phyloP scores from a whole-genome alignment of 306 rosid species.

The Casuarina equisetifolia region DNA sequence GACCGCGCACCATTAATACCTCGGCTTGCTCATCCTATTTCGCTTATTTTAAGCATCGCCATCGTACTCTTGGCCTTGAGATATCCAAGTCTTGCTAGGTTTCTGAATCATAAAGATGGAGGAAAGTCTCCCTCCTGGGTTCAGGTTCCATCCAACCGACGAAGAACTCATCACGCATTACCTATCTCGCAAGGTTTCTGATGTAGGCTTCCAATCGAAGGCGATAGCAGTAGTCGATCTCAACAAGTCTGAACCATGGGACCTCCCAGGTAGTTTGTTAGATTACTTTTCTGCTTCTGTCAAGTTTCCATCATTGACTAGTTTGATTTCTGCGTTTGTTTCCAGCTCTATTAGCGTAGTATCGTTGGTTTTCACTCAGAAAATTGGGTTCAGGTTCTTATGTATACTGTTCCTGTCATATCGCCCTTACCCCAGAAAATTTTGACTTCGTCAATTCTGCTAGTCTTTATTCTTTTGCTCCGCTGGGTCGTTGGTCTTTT shows the following conservation, averaged over 20 bases:
- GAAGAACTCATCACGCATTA: slow-evolving; percentile 89
- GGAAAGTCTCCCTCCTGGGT: slow-evolving; percentile 88
- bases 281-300: not conserved
- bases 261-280: slow-evolving; percentile 64
- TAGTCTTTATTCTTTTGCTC: not conserved
- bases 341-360: not conserved
- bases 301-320: not conserved
- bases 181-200: slow-evolving; percentile 68
- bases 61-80: not conserved
- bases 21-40: slow-evolving; percentile 33
- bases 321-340: not conserved
- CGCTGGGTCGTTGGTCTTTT: not conserved
- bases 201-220: slow-evolving; percentile 57
- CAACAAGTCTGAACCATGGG: slow-evolving; percentile 96
- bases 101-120: slow-evolving; percentile 25
- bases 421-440: not conserved
- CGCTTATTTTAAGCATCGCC: slow-evolving; percentile 27
- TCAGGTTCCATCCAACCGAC: slow-evolving; percentile 93
- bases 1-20: slow-evolving; percentile 42
- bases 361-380: not conserved
- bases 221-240: slow-evolving; percentile 88
- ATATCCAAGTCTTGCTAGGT: too few relatives aligned
- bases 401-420: not conserved
- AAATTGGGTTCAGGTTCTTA: not conserved
- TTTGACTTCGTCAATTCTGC: not conserved